These are phyloP conservation scores for Eucalyptus dawsonii DNA, from an alignment of 345 rosid genomes.

Conservation along the genomic window DNA sequence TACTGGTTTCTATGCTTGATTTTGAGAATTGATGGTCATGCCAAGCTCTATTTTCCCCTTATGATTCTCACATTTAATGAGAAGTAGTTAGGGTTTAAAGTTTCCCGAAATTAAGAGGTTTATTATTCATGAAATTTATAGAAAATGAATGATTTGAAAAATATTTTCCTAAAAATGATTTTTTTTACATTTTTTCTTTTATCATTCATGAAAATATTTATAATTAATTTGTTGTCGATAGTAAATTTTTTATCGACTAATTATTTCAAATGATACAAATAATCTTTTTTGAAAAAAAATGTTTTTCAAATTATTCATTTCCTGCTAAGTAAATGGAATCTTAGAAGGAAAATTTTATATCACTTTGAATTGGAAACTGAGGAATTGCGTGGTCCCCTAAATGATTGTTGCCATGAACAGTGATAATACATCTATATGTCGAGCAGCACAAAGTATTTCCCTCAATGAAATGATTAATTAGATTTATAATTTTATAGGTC, in stretches of 20 bases:
- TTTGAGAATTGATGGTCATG: not conserved
- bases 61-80: not conserved
- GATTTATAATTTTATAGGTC: not conserved
- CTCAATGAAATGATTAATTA: not conserved
- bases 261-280: no score
- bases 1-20: not conserved
- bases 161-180: no score
- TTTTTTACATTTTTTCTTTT: no score
- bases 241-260: no score
- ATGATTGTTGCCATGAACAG: not conserved
- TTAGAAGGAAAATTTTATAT: not conserved
- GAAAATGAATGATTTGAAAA: no score
- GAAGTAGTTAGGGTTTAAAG: not conserved
- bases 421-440: not conserved
- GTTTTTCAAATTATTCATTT: no score
- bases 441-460: not conserved
- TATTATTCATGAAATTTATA: no score
- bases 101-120: not conserved
- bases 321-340: no score
- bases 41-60: not conserved
- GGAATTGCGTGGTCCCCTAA: not conserved
- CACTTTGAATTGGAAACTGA: not conserved
- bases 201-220: no score
- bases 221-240: no score
- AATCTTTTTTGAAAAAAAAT: no score